Conservation (phyloP, 768 basidiomycete species). For the Stropharia rugosoannulata region DNA sequence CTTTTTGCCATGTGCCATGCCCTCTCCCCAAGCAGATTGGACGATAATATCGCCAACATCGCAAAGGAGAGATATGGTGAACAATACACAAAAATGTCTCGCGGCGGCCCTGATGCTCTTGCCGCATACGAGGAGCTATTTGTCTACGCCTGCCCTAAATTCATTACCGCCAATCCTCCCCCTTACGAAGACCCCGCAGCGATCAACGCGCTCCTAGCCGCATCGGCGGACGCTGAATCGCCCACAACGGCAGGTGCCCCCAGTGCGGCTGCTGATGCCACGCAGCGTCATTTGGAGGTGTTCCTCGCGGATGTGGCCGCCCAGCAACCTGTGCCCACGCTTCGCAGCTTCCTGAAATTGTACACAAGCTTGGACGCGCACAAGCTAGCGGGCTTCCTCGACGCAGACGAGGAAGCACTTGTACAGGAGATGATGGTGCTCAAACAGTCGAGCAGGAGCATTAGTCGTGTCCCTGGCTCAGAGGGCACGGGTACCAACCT, state of each 20-base stretch:
- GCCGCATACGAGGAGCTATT: conserved; percentile 91
- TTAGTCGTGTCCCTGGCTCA: conserved; percentile 61
- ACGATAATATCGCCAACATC: conserved; percentile 91
- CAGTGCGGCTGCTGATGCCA: conserved; percentile 56
- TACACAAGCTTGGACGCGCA: conserved; percentile 92
- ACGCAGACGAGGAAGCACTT: conserved; percentile 90
- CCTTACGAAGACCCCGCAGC: conserved; percentile 82
- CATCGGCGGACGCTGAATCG: conserved; percentile 35
- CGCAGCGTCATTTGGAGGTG: conserved; percentile 78
- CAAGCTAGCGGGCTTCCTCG: conserved; percentile 91
- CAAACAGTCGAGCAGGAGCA: conserved; percentile 83
- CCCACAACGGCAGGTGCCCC: conserved; percentile 17
- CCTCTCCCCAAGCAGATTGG: conserved; percentile 87
- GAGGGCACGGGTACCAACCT: conserved; percentile 53
- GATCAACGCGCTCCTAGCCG: conserved; percentile 48
- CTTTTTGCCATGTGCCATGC: conserved; percentile 92
- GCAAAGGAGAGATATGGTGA: conserved; percentile 95
- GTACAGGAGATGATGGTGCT: conserved; percentile 97
- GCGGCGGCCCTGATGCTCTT: conserved; percentile 66
- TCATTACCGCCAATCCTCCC: conserved; percentile 92
- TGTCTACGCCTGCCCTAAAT: conserved; percentile 93
- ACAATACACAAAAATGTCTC: conserved; percentile 81
- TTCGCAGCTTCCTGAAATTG: conserved; percentile 90
- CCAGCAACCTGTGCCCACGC: conserved; percentile 75
- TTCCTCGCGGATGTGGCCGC: conserved; percentile 83